phyloP scores from a whole-genome alignment of 2,329 filamentous ascomycete species.

The Celoporthe dispersa region DNA sequence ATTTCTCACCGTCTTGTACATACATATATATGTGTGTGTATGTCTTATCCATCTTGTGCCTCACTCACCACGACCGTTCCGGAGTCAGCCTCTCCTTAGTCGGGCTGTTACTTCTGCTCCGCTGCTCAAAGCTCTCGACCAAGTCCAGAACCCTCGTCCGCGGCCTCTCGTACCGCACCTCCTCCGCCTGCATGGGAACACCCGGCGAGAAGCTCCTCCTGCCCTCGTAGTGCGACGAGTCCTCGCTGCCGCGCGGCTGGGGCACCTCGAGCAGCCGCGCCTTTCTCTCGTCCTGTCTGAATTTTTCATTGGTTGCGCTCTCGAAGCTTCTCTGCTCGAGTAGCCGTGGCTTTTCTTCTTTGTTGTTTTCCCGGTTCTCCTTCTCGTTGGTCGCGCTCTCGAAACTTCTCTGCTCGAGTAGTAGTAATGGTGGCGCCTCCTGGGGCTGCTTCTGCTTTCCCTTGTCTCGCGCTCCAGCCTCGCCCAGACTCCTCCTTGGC shows the following conservation, averaged over 20 bases:
- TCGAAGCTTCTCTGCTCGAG: slow-evolving; percentile 6
- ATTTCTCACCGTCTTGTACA: not conserved
- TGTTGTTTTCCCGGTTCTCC: not conserved
- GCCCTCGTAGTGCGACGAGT: slow-evolving; percentile 9
- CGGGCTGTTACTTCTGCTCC: slow-evolving; percentile 49
- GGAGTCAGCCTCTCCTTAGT: slow-evolving; percentile 19
- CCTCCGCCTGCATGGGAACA: slow-evolving; percentile 29
- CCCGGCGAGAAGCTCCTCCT: slow-evolving; percentile 27
- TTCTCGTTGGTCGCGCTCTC: slow-evolving; percentile 16
- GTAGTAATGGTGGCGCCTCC: not conserved
- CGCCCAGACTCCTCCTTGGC: not conserved
- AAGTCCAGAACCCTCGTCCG: slow-evolving; percentile 56
- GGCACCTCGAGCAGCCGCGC: slow-evolving; percentile 23
- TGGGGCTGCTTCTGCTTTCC: slow-evolving; percentile 3
- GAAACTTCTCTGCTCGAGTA: slow-evolving; percentile 1
- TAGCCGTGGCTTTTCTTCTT: slow-evolving; percentile 31
- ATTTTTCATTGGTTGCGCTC: slow-evolving; percentile 13
- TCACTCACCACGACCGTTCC: slow-evolving; percentile 13
- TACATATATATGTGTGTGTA: not conserved
- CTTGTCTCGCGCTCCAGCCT: slow-evolving; percentile 6
- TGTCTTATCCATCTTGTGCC: not conserved
- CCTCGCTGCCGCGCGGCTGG: slow-evolving; percentile 5
- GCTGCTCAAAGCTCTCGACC: slow-evolving; percentile 59
- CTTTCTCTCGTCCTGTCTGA: slow-evolving; percentile 15
- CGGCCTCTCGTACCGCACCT: slow-evolving; percentile 43